Base-by-base conservation (phyloP, 352 stramenopile genomes). In the Pythium folliculosum region DNA sequence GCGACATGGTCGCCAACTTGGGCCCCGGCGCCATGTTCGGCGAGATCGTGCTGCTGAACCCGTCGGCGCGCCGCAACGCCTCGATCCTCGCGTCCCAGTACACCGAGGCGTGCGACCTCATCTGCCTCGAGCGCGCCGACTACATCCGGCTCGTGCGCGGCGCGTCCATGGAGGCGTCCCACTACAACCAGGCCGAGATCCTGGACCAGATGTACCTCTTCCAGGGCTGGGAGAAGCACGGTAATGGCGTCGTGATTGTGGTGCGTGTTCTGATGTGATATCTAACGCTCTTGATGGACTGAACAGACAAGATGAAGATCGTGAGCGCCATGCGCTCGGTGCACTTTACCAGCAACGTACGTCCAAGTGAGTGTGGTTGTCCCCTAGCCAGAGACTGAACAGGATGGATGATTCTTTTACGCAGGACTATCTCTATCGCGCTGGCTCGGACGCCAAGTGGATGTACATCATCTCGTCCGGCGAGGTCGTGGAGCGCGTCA, bases 201-300 rank as follows among this genome's bases (percentile, higher is more conserved):
- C 79, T 92, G 14, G 84, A 92, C 57, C 75, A 86, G 52, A 92
- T 92, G 80, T 77, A 75, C 19, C 70, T 92, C 19, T 92, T 92
- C 58, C 75, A 83, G 38, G 71, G 81, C 50, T 92, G 82, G 84
- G 70, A 79, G 37, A 92, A 89, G 49, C 80, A 86, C 59, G 84
- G 84, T 90, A n/a, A n/a, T n/a, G n/a, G n/a, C n/a, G n/a, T n/a
- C n/a, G n/a, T n/a, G n/a, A n/a, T n/a, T n/a, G n/a, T n/a, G n/a
- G n/a, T n/a, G n/a, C n/a, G n/a, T n/a, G n/a, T n/a, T n/a, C n/a
- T n/a, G n/a, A n/a, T n/a, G n/a, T n/a, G n/a, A n/a, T n/a, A n/a
- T 16, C 35, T 40, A 40, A 30, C 12, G 27, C n/a, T 48, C 43
- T 63, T 35, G 1, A 1, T 47, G 5, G 3, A 16, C 23, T 27